phyloP scores from a whole-genome alignment of 495 filamentous ascomycete genomes.

The Chaetomidium leptoderma region DNA sequence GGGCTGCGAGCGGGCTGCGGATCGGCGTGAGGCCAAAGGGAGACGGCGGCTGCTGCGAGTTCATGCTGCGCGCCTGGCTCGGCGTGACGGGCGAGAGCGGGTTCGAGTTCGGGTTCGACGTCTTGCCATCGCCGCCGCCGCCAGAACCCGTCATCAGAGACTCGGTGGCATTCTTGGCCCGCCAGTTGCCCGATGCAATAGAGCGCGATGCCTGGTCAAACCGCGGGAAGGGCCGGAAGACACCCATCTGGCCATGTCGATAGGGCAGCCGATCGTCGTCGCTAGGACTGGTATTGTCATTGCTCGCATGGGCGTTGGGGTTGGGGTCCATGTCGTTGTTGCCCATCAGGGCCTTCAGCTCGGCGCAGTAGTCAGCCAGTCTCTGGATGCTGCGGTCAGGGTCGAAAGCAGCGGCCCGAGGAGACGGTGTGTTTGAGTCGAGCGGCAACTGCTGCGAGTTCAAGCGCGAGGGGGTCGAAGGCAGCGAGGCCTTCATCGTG shows the following conservation, averaged over 20 bases:
- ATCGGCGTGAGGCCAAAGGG: not conserved
- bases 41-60: not conserved
- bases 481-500: not conserved
- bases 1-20: not conserved
- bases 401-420: not conserved
- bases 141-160: not conserved
- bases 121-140: no score
- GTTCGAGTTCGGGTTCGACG: no score
- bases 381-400: not conserved
- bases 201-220: conserved; percentile 10
- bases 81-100: not conserved
- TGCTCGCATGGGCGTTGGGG: not conserved
- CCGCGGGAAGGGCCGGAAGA: conserved; percentile 3
- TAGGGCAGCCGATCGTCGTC: not conserved
- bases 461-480: not conserved
- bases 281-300: not conserved
- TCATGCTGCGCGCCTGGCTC: not conserved
- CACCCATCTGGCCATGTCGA: conserved; percentile 2
- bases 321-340: not conserved
- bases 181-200: conserved; percentile 15
- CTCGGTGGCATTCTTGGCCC: not conserved
- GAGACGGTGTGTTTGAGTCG: not conserved
- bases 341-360: not conserved
- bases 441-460: not conserved
- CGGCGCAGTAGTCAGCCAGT: not conserved